Percentiles rank a stretch among this genome's conserved stretches.
phyloP scores from a whole-genome alignment of 805 yeast genomes.

The Limtongia smithiae region DNA sequence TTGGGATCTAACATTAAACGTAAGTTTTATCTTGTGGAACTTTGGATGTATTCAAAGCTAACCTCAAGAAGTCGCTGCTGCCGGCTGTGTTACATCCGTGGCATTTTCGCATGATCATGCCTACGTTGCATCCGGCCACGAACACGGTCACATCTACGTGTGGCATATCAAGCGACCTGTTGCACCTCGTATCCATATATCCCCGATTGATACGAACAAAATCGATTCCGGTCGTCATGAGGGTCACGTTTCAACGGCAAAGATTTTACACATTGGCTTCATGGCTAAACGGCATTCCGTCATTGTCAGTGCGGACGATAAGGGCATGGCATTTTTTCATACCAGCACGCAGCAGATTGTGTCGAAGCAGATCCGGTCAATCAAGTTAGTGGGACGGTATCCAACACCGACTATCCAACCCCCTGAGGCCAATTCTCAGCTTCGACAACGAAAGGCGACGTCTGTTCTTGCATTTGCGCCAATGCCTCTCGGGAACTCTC shows the following conservation, averaged over 20 bases:
- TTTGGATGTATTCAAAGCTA: background rate
- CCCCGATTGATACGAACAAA: slow-evolving; percentile 31
- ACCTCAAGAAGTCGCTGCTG: slow-evolving; percentile 32
- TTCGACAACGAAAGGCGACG: slow-evolving; percentile 28
- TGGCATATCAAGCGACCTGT: slow-evolving; percentile 56
- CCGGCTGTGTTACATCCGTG: slow-evolving; percentile 53
- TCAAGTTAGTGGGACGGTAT: slow-evolving; percentile 52
- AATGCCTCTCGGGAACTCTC: slow-evolving; percentile 59
- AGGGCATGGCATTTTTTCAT: slow-evolving; percentile 62
- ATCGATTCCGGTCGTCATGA: slow-evolving; percentile 29
- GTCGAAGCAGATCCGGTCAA: slow-evolving; percentile 47
- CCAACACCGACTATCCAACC: slow-evolving; percentile 34
- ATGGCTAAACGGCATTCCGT: slow-evolving; percentile 54
- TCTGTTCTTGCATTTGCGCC: slow-evolving; percentile 45
- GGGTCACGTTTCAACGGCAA: slow-evolving; percentile 41
- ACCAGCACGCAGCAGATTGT: slow-evolving; percentile 57
- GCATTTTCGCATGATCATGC: slow-evolving; percentile 66
- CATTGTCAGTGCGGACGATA: slow-evolving; percentile 51
- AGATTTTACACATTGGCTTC: slow-evolving; percentile 48
- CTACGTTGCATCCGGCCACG: slow-evolving; percentile 64
- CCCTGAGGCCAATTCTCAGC: slow-evolving; percentile 8
- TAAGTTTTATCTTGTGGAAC: background rate
- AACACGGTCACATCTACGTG: slow-evolving; percentile 58
- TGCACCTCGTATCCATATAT: slow-evolving; percentile 35
- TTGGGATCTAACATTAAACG: slow-evolving; percentile 37